These are phyloP conservation scores for Pisolithus thermaeus DNA, from an alignment of 1,284 basidiomycete species.

Conservation along the genomic window DNA sequence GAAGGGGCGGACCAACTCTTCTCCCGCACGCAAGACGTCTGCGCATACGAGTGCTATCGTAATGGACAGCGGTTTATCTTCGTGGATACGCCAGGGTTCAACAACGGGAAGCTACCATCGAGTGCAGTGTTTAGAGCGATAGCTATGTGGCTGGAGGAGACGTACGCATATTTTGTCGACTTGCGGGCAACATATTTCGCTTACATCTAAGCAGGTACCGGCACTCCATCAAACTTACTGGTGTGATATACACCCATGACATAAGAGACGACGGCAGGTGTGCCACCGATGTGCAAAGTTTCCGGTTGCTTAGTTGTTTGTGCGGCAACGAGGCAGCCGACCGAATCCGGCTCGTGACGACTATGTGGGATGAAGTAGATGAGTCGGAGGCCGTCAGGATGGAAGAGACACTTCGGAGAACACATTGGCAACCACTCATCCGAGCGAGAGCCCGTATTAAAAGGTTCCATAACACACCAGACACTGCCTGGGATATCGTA, in stretches of 20 bases:
- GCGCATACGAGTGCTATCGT: neutral
- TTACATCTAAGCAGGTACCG: neutral
- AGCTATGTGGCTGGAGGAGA: neutral
- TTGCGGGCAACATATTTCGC: neutral
- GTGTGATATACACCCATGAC: neutral
- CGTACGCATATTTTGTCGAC: neutral
- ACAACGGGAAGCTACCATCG: neutral
- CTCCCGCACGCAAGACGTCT: neutral
- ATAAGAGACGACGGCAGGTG: neutral
- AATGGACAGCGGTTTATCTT: neutral
- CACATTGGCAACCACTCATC: neutral
- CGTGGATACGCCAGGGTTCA: neutral
- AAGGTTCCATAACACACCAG: neutral
- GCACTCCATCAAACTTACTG: neutral
- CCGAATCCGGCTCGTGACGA: neutral
- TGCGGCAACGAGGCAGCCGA: neutral
- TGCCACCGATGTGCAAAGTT: neutral
- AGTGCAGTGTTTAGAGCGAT: neutral
- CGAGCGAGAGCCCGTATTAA: neutral
- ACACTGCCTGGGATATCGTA: neutral
- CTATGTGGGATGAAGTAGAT: neutral
- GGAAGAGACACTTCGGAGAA: neutral
- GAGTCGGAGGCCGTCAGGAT: neutral
- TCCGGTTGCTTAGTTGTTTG: neutral
- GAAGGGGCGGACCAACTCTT: neutral